Evolutionary conservation across 345 rosid genomes (phyloP).

Genomic region (Ceriops decandra): DNA sequence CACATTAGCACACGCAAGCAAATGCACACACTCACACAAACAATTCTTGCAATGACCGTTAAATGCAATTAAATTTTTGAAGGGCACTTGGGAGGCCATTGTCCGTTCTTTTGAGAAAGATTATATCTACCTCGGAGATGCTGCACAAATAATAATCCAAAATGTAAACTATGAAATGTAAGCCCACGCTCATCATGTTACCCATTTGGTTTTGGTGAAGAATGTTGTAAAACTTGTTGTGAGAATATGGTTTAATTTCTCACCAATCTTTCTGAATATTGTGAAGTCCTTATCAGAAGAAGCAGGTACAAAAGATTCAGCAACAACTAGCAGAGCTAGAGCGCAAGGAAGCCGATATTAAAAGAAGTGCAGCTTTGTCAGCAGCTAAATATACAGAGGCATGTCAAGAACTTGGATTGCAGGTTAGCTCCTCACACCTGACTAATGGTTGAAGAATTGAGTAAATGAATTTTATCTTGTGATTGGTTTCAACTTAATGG

Average conservation of each 20-base stretch:
- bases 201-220: constrained; percentile 7
- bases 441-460: constrained; percentile 14
- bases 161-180: constrained; percentile 96
- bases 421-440: constrained; percentile 38
- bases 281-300: constrained; percentile 82
- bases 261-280: constrained; percentile 11
- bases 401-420: constrained; percentile 94
- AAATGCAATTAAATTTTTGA: constrained; percentile 5
- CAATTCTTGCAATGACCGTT: constrained; percentile 1
- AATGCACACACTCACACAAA: too few species aligned
- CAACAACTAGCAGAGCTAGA: constrained; percentile 86
- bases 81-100: constrained; percentile 94
- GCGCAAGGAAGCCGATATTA: constrained; percentile 88
- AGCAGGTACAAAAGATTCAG: constrained; percentile 93
- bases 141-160: constrained; percentile 84
- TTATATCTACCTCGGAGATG: constrained; percentile 87
- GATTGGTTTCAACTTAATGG: constrained; percentile 3
- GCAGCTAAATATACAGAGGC: constrained; percentile 85
- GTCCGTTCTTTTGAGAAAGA: constrained; percentile 79
- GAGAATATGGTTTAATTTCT: constrained; percentile 6
- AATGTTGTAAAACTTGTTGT: neutral
- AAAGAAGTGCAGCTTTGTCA: constrained; percentile 74
- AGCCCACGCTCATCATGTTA: constrained; percentile 24
- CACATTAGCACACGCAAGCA: too few species aligned
- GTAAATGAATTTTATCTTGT: constrained; percentile 13